These are phyloP conservation scores for Kwoniella bestiolae DNA, from an alignment of 768 basidiomycete species.

Conservation along the genomic window DNA sequence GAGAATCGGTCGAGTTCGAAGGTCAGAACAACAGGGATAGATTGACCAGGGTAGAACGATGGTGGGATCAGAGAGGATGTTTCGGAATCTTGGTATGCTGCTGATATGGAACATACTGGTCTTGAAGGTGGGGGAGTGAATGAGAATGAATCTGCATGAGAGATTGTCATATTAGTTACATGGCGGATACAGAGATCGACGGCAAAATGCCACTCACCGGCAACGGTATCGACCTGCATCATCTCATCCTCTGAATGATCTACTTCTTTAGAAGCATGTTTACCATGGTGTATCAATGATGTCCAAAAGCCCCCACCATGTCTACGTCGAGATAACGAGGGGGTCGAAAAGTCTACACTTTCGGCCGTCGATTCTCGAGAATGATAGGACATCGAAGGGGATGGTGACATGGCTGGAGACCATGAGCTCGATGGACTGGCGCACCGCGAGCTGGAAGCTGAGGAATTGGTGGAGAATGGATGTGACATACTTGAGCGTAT, in stretches of 20 bases:
- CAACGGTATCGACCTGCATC: constrained; percentile 30
- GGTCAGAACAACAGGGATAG: constrained; percentile 48
- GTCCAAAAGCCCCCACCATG: constrained; percentile 31
- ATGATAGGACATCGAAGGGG: constrained; percentile 10
- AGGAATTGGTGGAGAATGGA: constrained; percentile 15
- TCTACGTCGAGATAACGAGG: constrained; percentile 21
- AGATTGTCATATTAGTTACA: not conserved
- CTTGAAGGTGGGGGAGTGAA: constrained; percentile 35
- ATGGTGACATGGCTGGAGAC: constrained; percentile 14
- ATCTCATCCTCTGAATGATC: constrained; percentile 28
- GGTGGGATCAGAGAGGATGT: constrained; percentile 45
- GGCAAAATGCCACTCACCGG: constrained; percentile 17
- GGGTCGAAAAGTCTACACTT: constrained; percentile 6
- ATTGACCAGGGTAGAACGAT: constrained; percentile 52
- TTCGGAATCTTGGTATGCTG: constrained; percentile 38
- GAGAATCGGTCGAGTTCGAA: constrained; percentile 42
- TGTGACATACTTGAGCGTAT: constrained; percentile 11
- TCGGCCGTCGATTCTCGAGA: constrained; percentile 16
- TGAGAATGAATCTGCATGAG: constrained; percentile 24
- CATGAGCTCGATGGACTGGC: constrained; percentile 12
- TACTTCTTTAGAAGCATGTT: constrained; percentile 17
- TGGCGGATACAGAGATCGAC: not conserved
- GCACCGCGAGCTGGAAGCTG: constrained; percentile 16
- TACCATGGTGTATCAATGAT: constrained; percentile 21
- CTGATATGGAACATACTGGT: constrained; percentile 37